Evolutionary conservation across 2,329 filamentous ascomycete species (phyloP), one percentile per base, ranked within the genome.

Genomic region (Sphaceloma murrayae): DNA sequence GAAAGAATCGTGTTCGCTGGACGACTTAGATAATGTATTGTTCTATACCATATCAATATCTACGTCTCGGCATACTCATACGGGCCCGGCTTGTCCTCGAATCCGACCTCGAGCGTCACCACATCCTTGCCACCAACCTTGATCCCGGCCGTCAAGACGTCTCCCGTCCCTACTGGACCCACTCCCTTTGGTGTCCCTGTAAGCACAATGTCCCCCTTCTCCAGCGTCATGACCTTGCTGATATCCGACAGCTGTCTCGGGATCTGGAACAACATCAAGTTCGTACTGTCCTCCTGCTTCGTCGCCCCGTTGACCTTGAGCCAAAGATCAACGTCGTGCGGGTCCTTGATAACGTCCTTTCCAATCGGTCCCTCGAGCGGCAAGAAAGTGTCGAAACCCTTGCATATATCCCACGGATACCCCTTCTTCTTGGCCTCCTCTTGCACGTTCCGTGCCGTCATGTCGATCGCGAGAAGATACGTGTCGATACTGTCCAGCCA

Each of bases 131-230:
- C 88, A 46, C 74, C 71, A 21, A 94, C 78, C 59, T 77, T 79
- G 53, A 96, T 71, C 3, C 87, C 87, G 18, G 85, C 88, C 51
- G 74, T 80, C 74, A 98, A 85, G 22, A 89, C 71, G 66, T 98
- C 88, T 2, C 91, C 91, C 1, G 84, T 78, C 48, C 79, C 77
- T 1, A 94, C 87, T 14, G 80, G 73, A 1, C 91, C 91, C 1
- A 98, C 91, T 9, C 91, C 91, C 67, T 95, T 95, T 39, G 91
- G 91, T 40, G 91, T 98, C 13, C 91, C 91, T n/a, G 91, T 98
- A 54, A 98, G 68, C 38, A 98, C 78, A 57, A 98, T 80, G 63
- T 98, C 91, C 38, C 89, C 91, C 57, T 83, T 77, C 64, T 94
- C 82, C 48, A 98, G 71, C 6, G 86, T 87, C 87, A 96, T 95